These are phyloP conservation scores for Asterochloris erici DNA, from an alignment of 139 green algal genomes.

Conservation along the genomic window DNA sequence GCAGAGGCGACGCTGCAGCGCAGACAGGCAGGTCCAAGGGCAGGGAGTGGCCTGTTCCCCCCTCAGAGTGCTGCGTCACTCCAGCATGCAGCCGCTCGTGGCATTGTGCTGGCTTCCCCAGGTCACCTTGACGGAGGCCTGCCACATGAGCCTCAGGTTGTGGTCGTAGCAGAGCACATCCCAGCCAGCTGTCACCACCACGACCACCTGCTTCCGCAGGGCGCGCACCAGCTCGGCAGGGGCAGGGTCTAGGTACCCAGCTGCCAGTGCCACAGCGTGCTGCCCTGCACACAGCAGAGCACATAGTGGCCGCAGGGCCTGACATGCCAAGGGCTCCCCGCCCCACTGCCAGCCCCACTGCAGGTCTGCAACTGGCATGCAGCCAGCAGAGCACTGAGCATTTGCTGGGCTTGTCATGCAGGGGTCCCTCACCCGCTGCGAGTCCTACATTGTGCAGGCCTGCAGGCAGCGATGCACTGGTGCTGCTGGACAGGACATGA, in stretches of 20 bases:
- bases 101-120: too few relatives aligned
- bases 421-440: neutral
- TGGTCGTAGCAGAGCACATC: slow-evolving; percentile 90
- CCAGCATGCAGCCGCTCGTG: too few relatives aligned
- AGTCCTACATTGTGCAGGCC: neutral
- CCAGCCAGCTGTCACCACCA: slow-evolving; percentile 81
- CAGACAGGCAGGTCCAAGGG: too few relatives aligned
- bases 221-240: slow-evolving; percentile 2
- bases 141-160: slow-evolving; percentile 92
- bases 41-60: too few relatives aligned
- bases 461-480: neutral
- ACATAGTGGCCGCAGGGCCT: neutral
- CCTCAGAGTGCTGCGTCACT: too few relatives aligned
- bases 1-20: too few relatives aligned
- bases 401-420: neutral
- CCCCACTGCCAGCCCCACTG: neutral
- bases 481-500: too few relatives aligned
- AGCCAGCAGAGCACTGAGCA: neutral
- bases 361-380: neutral
- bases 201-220: slow-evolving; percentile 63
- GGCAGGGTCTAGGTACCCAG: slow-evolving; percentile 74
- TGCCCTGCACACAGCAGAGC: neutral
- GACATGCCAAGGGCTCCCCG: neutral
- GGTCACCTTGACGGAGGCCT: slow-evolving; percentile 44
- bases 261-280: slow-evolving; percentile 57